Conservation (phyloP, 805 yeast species). For the Priceomyces fermenticarens region DNA sequence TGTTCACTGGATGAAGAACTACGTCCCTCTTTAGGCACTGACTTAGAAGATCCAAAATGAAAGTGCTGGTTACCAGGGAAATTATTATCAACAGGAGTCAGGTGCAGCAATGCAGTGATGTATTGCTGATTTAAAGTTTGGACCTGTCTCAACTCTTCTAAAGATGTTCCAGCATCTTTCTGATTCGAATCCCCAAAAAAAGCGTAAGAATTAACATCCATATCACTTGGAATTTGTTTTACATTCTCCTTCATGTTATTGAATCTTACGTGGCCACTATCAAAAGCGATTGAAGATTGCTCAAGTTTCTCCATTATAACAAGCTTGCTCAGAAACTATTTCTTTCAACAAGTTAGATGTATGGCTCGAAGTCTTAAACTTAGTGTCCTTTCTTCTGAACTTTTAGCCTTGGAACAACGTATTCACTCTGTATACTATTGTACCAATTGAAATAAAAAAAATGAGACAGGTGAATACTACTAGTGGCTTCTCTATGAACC, state of each 20-base stretch:
- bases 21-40: neutral
- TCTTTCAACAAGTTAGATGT: no score
- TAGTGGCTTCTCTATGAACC: no score
- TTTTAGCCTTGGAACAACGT: no score
- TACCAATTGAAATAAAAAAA: no score
- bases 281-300: no score
- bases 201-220: constrained; percentile 44
- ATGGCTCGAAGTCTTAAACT: no score
- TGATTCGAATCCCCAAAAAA: constrained; percentile 39
- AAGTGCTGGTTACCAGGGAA: constrained; percentile 5
- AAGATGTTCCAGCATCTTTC: constrained; percentile 29
- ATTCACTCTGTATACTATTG: no score
- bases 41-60: neutral
- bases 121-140: constrained; percentile 29
- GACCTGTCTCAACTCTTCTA: constrained; percentile 37
- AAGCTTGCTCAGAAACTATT: no score
- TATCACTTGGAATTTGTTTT: constrained; percentile 17
- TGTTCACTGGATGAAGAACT: no score
- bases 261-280: neutral
- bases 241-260: neutral
- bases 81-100: neutral
- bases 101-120: constrained; percentile 3
- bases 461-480: no score
- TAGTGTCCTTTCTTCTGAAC: no score
- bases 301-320: no score